Evolutionary conservation across 2,329 filamentous ascomycete species (phyloP).

Genomic region (Trichoderma koningiopsis): DNA sequence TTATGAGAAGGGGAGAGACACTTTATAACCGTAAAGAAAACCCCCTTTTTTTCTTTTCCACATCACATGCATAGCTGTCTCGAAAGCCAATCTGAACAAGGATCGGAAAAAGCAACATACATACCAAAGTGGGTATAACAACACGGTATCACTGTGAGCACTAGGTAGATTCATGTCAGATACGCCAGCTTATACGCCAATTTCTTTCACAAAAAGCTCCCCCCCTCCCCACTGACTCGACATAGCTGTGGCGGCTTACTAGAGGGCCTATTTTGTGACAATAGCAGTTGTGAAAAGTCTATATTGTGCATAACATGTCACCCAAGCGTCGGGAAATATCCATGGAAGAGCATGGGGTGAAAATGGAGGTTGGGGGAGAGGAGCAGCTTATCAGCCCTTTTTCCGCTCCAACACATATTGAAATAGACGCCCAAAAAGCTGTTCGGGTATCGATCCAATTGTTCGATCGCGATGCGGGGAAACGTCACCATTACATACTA

Average conservation of each 20-base stretch:
- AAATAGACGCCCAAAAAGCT: not conserved
- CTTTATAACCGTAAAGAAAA: not conserved
- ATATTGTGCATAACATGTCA: not conserved
- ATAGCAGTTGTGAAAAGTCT: not conserved
- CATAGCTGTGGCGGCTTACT: constrained; percentile 13
- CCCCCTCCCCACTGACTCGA: not conserved
- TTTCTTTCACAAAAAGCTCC: not conserved
- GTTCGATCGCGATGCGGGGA: constrained; percentile 11
- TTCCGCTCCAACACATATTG: not conserved
- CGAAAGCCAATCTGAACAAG: not conserved
- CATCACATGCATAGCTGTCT: not conserved
- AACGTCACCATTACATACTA: constrained; percentile 21
- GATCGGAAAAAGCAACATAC: not conserved
- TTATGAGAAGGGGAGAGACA: not conserved
- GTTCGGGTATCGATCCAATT: not conserved
- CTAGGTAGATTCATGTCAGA: constrained; percentile 2
- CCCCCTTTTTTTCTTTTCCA: not conserved
- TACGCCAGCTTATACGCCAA: not conserved
- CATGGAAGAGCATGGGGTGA: not conserved
- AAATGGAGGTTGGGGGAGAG: not conserved
- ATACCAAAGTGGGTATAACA: constrained; percentile 11
- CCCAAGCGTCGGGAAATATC: not conserved
- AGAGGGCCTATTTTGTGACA: not conserved
- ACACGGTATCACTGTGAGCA: constrained; percentile 18
- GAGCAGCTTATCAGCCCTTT: not conserved